Base-by-base conservation (phyloP, 768 basidiomycete species). In the Podaxis sp. region DNA sequence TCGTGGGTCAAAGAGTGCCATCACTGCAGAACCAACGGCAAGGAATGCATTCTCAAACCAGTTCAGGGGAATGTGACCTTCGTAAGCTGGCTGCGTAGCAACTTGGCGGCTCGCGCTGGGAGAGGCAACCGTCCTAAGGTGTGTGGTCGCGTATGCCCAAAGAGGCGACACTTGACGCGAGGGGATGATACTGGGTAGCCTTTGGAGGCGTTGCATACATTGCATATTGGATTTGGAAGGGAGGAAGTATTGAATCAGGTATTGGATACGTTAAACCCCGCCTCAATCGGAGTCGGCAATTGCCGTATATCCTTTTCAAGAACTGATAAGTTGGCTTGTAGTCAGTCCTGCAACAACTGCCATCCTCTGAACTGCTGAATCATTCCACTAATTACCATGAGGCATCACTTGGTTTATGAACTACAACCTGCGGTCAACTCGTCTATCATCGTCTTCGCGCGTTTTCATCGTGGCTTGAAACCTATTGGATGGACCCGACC, bases 21-120 rank as follows among this genome's bases (percentile, higher is more conserved):
- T 86, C 52, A 94, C 71, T 0, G 91, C 95, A 13, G 91, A 90
- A 7, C 97, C 97, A 13, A 85, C 83, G 9, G 93, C 88, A 50
- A 98, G 82, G 63, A 98, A 83, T 10, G 86, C 85, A 70, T 89
- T 91, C 73, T 98, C 92, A 67, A 95, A 87, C 67, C 80, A 76
- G 68, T 82, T 90, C 47, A 98, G 77, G 11, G 91, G 92, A 61
- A 95, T 84, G 71, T 93, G 90, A 28, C 90, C 91, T 14, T 85
- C 80, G 69, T 94, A 94, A 5, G 82, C 80, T 36, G 90, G 78
- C 54, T 67, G 71, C 28, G 72, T 76, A 52, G 55, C 47, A 53
- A 48, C 65, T 38, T 38, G 11, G 37, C 55, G 63, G 5, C 50
- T 27, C 2, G 35, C 21, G 62, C 61, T 64, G 51, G 64, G 57